These are phyloP conservation scores for Ophiocordyceps camponoti-rufipedis DNA, from an alignment of 2,329 filamentous ascomycete genomes.

Conservation along the genomic window DNA sequence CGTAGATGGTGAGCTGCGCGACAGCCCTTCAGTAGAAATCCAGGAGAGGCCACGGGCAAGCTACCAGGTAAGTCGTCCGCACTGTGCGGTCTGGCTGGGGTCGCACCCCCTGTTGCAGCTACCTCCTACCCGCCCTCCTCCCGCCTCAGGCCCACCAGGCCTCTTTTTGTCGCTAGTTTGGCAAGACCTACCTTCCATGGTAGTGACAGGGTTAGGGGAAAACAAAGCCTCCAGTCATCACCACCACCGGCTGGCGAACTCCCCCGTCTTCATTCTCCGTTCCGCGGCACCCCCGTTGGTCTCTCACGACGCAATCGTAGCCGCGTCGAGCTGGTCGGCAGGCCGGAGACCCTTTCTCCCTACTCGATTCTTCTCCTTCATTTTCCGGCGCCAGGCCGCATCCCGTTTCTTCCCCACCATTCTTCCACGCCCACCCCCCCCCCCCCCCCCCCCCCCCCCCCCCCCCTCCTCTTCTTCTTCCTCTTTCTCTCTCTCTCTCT, in stretches of 20 bases:
- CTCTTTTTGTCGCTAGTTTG: constrained; percentile 11
- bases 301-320: constrained; percentile 21
- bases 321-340: constrained; percentile 18
- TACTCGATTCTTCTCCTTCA: constrained; percentile 8
- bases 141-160: constrained; percentile 7
- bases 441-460: constrained; percentile 1
- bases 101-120: background rate
- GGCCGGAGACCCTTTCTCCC: constrained; percentile 8
- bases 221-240: constrained; percentile 20
- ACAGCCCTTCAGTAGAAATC: too few species aligned
- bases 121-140: constrained; percentile 2
- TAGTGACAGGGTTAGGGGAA: constrained; percentile 17
- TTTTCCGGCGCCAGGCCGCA: constrained; percentile 13
- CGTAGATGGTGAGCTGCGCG: too few species aligned
- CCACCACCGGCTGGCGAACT: constrained; percentile 12
- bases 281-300: constrained; percentile 12
- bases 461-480: too few species aligned
- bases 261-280: constrained; percentile 6
- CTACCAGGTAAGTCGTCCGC: background rate
- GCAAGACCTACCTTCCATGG: constrained; percentile 4
- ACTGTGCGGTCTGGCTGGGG: constrained; percentile 1
- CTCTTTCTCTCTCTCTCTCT: too few species aligned
- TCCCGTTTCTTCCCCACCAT: constrained; percentile 3
- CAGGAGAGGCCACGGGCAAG: too few species aligned
- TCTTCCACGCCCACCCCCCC: background rate